phyloP scores from a whole-genome alignment of 73 alveolate genomes.

The Tetrahymena borealis region DNA sequence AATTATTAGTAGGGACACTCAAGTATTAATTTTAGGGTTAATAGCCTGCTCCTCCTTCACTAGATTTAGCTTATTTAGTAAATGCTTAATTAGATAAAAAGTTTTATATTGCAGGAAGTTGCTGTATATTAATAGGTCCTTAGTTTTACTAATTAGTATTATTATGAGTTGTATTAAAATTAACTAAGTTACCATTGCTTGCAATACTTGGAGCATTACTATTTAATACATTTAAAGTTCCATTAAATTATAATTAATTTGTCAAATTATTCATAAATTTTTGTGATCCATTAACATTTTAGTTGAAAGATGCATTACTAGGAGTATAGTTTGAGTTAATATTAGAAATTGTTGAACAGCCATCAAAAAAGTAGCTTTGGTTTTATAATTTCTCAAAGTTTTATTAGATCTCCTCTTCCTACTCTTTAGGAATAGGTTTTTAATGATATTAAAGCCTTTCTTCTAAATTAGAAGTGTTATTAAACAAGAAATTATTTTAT shows the following conservation, averaged over 20 bases:
- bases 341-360: background rate
- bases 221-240: background rate
- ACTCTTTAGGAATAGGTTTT: background rate
- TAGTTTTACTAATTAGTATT: background rate
- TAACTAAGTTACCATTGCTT: background rate
- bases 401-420: background rate
- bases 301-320: background rate
- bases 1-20: background rate
- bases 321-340: background rate
- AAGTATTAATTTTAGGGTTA: background rate
- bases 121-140: background rate
- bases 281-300: background rate
- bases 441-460: background rate
- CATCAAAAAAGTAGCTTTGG: background rate
- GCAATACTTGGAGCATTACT: background rate
- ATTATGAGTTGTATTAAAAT: background rate
- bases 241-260: background rate
- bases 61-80: background rate
- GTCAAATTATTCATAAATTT: background rate
- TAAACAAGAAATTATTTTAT: background rate
- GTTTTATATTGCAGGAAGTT: background rate
- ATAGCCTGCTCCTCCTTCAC: background rate
- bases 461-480: background rate
- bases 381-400: background rate
- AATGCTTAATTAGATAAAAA: background rate